phyloP scores from a whole-genome alignment of 495 filamentous ascomycete genomes.

The Talaromyces adpressus region DNA sequence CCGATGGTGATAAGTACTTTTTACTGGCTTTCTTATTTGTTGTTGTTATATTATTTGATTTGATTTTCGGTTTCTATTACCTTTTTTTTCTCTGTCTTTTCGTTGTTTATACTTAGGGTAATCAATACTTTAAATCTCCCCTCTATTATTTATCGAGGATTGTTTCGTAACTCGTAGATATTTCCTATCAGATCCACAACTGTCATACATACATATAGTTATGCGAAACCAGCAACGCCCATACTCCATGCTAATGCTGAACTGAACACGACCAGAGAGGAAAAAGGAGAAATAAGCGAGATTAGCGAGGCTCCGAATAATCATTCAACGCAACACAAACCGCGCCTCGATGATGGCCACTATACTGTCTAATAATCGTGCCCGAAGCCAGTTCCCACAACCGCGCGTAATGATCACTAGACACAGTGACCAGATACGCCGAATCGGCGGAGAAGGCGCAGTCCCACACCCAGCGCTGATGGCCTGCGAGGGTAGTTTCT shows the following conservation, averaged over 20 bases:
- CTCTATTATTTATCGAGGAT: neutral
- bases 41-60: slow-evolving; percentile 6
- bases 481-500: slow-evolving; percentile 84
- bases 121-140: neutral
- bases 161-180: neutral
- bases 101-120: neutral
- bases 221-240: neutral
- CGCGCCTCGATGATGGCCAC: slow-evolving; percentile 90
- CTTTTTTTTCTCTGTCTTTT: neutral
- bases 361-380: slow-evolving; percentile 93
- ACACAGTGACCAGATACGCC: slow-evolving; percentile 96
- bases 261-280: neutral
- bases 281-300: slow-evolving; percentile 11
- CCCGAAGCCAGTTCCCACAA: slow-evolving; percentile 86
- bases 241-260: slow-evolving; percentile 3
- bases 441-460: slow-evolving; percentile 96
- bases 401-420: slow-evolving; percentile 94
- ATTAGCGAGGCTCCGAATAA: slow-evolving; percentile 67
- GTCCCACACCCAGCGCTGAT: slow-evolving; percentile 99
- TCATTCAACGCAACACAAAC: slow-evolving; percentile 97
- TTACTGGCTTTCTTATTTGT: slow-evolving; percentile 3
- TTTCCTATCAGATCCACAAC: neutral
- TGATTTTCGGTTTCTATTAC: slow-evolving; percentile 9
- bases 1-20: neutral
- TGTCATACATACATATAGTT: neutral